These are phyloP conservation scores for Eudorina sp. DNA, from an alignment of 139 green algal genomes.

Conservation along the genomic window DNA sequence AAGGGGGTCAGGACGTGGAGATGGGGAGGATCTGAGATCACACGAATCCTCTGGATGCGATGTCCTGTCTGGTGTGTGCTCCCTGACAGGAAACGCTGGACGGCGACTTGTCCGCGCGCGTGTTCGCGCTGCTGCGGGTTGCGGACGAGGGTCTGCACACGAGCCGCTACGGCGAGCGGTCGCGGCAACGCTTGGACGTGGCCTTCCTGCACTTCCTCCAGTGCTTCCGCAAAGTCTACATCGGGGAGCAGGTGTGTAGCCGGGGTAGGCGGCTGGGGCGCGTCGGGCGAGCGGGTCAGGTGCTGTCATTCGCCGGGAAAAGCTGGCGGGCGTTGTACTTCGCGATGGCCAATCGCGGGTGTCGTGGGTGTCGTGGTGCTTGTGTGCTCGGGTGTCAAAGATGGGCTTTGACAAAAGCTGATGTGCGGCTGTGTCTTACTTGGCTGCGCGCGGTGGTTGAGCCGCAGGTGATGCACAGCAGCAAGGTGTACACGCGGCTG, in stretches of 20 bases:
- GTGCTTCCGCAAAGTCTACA: conserved; percentile 96
- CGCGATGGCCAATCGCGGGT: too few relatives aligned
- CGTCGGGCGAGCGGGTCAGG: not conserved
- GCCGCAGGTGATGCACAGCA: conserved; percentile 93
- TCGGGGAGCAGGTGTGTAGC: conserved; percentile 95
- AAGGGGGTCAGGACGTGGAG: too few relatives aligned
- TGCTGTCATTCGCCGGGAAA: too few relatives aligned
- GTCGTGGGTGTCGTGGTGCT: too few relatives aligned
- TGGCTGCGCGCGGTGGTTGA: too few relatives aligned
- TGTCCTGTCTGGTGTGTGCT: too few relatives aligned
- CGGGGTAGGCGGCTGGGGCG: not conserved
- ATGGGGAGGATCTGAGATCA: too few relatives aligned
- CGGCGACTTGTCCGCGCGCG: conserved; percentile 88
- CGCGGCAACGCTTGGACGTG: conserved; percentile 92
- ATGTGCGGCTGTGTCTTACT: too few relatives aligned
- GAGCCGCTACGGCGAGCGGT: conserved; percentile 72
- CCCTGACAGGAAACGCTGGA: conserved; percentile 90
- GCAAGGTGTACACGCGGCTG: conserved; percentile 94
- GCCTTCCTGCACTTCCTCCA: conserved; percentile 96
- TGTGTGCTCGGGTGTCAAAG: too few relatives aligned
- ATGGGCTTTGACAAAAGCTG: too few relatives aligned
- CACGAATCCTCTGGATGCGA: too few relatives aligned
- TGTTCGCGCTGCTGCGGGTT: conserved; percentile 88
- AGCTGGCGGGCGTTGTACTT: too few relatives aligned
- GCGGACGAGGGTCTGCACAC: conserved; percentile 81